Evolutionary conservation across 108 stramenopile genomes (phyloP).

Genomic region (Epipyxis sp.): DNA sequence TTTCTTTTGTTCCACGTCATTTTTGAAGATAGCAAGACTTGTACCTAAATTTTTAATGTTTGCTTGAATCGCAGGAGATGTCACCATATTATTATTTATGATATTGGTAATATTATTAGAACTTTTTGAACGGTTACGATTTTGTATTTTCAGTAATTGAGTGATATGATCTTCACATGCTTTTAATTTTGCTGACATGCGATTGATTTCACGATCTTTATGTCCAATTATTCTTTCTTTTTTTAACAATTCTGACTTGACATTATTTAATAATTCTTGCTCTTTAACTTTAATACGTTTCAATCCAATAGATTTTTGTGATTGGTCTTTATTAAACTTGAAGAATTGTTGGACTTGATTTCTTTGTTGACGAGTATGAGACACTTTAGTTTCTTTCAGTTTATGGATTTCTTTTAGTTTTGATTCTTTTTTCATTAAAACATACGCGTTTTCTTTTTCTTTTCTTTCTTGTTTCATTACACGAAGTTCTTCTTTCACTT

Average conservation of each 20-base stretch:
- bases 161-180: constrained; percentile 19
- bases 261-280: neutral
- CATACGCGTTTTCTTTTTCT: constrained; percentile 6
- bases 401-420: neutral
- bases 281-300: neutral
- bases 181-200: neutral
- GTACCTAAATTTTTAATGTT: neutral
- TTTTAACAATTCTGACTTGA: constrained; percentile 9
- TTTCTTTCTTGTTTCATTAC: neutral
- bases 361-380: neutral
- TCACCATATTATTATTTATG: too few species aligned
- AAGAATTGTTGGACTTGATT: neutral
- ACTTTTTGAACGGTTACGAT: neutral
- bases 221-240: too few species aligned
- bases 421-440: constrained; percentile 8
- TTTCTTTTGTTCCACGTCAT: neutral
- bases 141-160: neutral
- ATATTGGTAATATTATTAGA: neutral
- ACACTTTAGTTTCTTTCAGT: constrained; percentile 10
- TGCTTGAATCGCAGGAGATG: too few species aligned
- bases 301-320: neutral
- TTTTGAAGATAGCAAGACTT: neutral
- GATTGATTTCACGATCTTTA: neutral
- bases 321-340: constrained; percentile 16
- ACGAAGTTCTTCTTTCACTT: constrained; percentile 10